These are phyloP conservation scores for Tetraselmis striata DNA, from an alignment of 139 green algal species.

Conservation along the genomic window DNA sequence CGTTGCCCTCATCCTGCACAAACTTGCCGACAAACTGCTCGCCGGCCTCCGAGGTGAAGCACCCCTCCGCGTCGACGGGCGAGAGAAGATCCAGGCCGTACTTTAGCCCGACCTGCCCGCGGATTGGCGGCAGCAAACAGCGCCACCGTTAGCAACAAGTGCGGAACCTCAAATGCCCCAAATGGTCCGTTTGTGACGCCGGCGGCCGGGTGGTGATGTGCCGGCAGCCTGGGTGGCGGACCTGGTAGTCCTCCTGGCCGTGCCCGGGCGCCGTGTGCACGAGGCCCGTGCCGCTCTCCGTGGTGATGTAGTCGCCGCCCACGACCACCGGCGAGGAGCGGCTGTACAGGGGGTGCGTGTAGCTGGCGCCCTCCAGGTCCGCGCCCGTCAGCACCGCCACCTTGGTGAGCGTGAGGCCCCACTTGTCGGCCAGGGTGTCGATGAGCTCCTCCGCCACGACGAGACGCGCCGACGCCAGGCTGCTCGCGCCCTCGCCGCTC, in stretches of 20 bases:
- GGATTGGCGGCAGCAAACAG: too few species aligned
- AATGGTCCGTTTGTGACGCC: too few species aligned
- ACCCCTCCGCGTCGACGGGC: constrained; percentile 89
- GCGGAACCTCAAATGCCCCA: too few species aligned
- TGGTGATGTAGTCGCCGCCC: constrained; percentile 98
- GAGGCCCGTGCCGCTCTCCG: constrained; percentile 90
- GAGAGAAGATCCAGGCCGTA: constrained; percentile 83
- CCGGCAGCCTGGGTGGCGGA: too few species aligned
- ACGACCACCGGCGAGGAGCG: constrained; percentile 74
- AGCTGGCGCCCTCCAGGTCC: constrained; percentile 71
- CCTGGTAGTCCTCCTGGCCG: constrained; percentile 92
- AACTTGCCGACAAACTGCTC: constrained; percentile 57
- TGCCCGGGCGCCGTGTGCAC: constrained; percentile 96
- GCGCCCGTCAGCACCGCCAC: constrained; percentile 47
- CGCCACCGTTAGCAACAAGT: too few species aligned
- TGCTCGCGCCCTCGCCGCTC: constrained; percentile 29
- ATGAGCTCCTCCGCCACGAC: constrained; percentile 78
- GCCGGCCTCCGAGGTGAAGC: constrained; percentile 88
- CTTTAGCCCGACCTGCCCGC: constrained; percentile 68
- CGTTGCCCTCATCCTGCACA: constrained; percentile 71
- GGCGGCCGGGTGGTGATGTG: too few species aligned
- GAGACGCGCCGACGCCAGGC: constrained; percentile 36
- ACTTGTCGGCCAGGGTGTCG: constrained; percentile 56
- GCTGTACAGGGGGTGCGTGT: constrained; percentile 87
- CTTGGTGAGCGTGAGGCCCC: constrained; percentile 40